Evolutionary conservation across 768 basidiomycete genomes (phyloP).

Genomic region (Asterophora parasitica): DNA sequence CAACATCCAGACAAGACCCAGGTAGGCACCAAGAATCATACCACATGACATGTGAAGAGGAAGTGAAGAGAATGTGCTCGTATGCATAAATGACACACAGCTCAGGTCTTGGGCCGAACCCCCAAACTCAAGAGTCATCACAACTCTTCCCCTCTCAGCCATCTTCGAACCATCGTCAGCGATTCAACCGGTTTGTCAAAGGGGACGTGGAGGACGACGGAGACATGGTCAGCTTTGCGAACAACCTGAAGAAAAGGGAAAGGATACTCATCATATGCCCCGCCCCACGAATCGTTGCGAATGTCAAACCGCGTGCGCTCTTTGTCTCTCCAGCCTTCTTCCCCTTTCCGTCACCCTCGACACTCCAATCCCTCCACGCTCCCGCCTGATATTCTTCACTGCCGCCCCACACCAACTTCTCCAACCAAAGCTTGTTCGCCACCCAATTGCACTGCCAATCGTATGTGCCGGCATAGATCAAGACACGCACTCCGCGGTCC

Average conservation of each 20-base stretch:
- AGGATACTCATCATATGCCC: constrained; percentile 52
- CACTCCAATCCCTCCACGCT: constrained; percentile 54
- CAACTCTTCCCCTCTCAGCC: constrained; percentile 45
- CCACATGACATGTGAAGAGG: background rate
- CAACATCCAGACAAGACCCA: background rate
- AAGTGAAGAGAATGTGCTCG: too few relatives aligned
- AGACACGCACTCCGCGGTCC: constrained; percentile 68
- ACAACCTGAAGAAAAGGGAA: background rate
- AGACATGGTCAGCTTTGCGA: constrained; percentile 15
- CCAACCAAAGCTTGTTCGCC: constrained; percentile 73
- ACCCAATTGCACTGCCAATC: constrained; percentile 82
- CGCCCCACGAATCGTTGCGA: constrained; percentile 36
- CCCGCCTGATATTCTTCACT: constrained; percentile 42
- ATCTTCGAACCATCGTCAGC: constrained; percentile 57
- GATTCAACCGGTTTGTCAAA: constrained; percentile 66
- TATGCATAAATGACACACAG: background rate
- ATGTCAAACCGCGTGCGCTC: constrained; percentile 29
- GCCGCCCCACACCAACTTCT: constrained; percentile 70
- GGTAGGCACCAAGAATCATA: background rate
- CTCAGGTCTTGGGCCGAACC: background rate
- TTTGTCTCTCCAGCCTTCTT: constrained; percentile 44
- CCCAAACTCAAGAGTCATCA: constrained; percentile 16
- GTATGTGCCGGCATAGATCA: constrained; percentile 72
- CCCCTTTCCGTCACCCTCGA: constrained; percentile 26
- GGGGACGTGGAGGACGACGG: constrained; percentile 43